These are phyloP conservation scores for Beauveria sp. DNA, from an alignment of 2,329 filamentous ascomycete genomes.

Conservation along the genomic window DNA sequence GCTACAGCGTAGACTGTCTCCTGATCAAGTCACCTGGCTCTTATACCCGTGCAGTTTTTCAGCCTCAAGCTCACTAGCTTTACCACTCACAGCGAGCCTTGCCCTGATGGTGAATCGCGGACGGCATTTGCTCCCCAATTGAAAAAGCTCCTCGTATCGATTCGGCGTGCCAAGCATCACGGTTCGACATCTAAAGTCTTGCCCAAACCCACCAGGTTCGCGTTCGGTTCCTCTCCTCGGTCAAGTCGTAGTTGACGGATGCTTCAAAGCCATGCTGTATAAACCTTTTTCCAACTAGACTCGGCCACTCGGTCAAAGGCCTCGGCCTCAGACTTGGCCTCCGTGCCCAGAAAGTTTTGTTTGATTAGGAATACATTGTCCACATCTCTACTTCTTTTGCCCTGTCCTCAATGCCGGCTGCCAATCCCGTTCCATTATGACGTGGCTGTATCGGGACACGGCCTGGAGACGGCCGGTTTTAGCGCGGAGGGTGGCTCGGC, in stretches of 20 bases:
- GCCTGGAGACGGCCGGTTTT: neutral
- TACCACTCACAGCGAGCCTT: too few species aligned
- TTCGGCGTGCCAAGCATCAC: neutral
- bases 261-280: neutral
- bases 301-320: neutral
- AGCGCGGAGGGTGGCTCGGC: neutral
- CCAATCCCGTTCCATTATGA: constrained; percentile 6
- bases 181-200: neutral
- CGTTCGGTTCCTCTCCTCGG: neutral
- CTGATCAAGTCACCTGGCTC: neutral
- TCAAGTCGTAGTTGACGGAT: neutral
- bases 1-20: neutral
- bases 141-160: neutral
- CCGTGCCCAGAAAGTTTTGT: too few species aligned
- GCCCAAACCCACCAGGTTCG: neutral
- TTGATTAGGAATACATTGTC: neutral
- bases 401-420: constrained; percentile 1
- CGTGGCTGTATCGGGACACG: neutral
- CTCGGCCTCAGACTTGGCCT: neutral
- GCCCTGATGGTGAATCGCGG: too few species aligned
- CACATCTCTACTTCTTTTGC: neutral
- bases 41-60: neutral
- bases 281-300: neutral
- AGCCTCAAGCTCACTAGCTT: neutral
- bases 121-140: neutral